Base-by-base conservation (phyloP, 805 yeast genomes). In the Yarrowia sp. region DNA sequence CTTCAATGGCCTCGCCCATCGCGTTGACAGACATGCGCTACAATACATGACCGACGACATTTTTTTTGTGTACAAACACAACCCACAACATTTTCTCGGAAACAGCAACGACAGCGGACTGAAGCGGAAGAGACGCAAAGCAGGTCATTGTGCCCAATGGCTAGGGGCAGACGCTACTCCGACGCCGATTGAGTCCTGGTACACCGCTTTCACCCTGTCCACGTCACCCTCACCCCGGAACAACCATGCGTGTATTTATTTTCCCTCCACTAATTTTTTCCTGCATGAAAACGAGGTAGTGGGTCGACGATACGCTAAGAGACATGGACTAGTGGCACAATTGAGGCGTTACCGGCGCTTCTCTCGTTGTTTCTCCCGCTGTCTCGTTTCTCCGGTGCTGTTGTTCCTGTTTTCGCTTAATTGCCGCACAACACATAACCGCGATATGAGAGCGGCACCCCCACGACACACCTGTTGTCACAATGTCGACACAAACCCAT, bases 211-310 rank as follows among this genome's bases (percentile, higher is more conserved):
- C 2, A 17, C 14, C 13, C 44, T 9, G 19, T 53, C 61, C 61
- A 55, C 61, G 61, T 55, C 61, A 55, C 60, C 55, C 24, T 19
- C 49, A 44, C 60, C 56, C 43, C 61, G 61, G 61, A 55, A 55
- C 61, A 55, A 39, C 38, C 40, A 20, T 55, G 61, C 61, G 61
- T 55, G 61, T 55, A 55, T 55, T 53, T 55, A 55, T 55, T 55
- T 55, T 40, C 61, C 46, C 60, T 39, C 36, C 38, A 24, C 46
- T 39, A 39, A 39, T 8, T 55, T 55, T 55, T 55, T 55, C 61
- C 61, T 55, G 61, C 61, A 55, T 24, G 43, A 9, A 36, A 12
- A 36, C 10, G 13, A 36, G 13, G 13, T 36, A 24, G 30, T 24
- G 30, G 30, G 30, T 5, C 30, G 30, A 24, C 30, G 30, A 24